Evolutionary conservation across 2,329 filamentous ascomycete genomes (phyloP).

Genomic region (Pseudocercospora pini-densiflorae): DNA sequence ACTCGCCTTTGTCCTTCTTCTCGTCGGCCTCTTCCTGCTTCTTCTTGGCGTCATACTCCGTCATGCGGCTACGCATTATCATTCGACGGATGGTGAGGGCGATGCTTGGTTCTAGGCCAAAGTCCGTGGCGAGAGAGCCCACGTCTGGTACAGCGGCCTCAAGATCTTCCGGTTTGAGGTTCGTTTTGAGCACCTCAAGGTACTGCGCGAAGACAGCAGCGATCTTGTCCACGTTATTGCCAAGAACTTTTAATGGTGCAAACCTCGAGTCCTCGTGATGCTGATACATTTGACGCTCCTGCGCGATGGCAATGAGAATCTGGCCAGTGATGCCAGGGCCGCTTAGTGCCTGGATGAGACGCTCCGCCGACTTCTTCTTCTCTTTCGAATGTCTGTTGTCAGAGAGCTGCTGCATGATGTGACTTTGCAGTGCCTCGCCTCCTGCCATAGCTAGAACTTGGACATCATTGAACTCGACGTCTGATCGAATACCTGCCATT

Average conservation of each 20-base stretch:
- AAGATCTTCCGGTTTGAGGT: conserved; percentile 75
- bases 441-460: conserved; percentile 89
- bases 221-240: conserved; percentile 87
- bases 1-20: conserved; percentile 56
- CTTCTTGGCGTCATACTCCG: conserved; percentile 45
- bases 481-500: conserved; percentile 91
- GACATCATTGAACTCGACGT: conserved; percentile 83
- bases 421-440: conserved; percentile 75
- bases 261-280: conserved; percentile 72
- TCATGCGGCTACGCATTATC: conserved; percentile 71
- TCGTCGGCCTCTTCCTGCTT: conserved; percentile 40
- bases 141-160: conserved; percentile 78
- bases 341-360: conserved; percentile 78
- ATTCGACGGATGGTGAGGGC: conserved; percentile 84
- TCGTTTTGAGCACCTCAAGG: conserved; percentile 83
- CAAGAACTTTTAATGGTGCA: conserved; percentile 85
- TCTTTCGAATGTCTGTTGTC: conserved; percentile 74
- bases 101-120: conserved; percentile 76
- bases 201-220: conserved; percentile 86
- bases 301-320: conserved; percentile 86
- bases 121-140: conserved; percentile 73
- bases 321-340: conserved; percentile 79
- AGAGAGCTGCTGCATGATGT: conserved; percentile 77
- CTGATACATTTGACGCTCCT: conserved; percentile 85
- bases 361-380: conserved; percentile 67